Evolutionary conservation across 768 basidiomycete species (phyloP).

Genomic region (Podaxis sp.): DNA sequence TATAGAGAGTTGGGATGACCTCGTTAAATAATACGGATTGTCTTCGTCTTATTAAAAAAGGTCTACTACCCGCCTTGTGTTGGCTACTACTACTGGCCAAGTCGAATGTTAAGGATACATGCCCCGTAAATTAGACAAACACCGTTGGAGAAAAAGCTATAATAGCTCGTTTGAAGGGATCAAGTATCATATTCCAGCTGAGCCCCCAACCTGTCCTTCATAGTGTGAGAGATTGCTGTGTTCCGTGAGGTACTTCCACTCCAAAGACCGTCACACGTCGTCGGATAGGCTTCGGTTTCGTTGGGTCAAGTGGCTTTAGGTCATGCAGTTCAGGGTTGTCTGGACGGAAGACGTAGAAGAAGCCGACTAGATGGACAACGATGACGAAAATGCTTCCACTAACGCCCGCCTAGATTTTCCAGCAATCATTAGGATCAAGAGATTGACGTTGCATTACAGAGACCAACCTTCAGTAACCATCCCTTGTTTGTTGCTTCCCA

Average conservation of each 20-base stretch:
- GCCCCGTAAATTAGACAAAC: too few relatives aligned
- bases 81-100: too few relatives aligned
- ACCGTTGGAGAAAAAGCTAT: too few relatives aligned
- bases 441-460: neutral
- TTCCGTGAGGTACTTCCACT: neutral
- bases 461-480: slow-evolving; percentile 8
- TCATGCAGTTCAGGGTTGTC: neutral
- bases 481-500: slow-evolving; percentile 14
- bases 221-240: too few relatives aligned
- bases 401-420: slow-evolving; percentile 1
- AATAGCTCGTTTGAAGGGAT: too few relatives aligned
- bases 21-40: too few relatives aligned
- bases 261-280: slow-evolving; percentile 11
- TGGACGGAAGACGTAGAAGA: slow-evolving; percentile 12
- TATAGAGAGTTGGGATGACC: too few relatives aligned
- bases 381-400: neutral
- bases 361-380: slow-evolving; percentile 9
- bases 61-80: too few relatives aligned
- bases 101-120: too few relatives aligned
- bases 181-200: too few relatives aligned
- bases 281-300: neutral
- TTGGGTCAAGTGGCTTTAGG: slow-evolving; percentile 1
- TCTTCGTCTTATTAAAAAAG: too few relatives aligned
- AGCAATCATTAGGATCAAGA: neutral
- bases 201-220: too few relatives aligned